Evolutionary conservation across 176 grass and related monocot genomes (phyloP), one percentile per base, ranked within the genome.

Genomic region (Bromus sterilis): DNA sequence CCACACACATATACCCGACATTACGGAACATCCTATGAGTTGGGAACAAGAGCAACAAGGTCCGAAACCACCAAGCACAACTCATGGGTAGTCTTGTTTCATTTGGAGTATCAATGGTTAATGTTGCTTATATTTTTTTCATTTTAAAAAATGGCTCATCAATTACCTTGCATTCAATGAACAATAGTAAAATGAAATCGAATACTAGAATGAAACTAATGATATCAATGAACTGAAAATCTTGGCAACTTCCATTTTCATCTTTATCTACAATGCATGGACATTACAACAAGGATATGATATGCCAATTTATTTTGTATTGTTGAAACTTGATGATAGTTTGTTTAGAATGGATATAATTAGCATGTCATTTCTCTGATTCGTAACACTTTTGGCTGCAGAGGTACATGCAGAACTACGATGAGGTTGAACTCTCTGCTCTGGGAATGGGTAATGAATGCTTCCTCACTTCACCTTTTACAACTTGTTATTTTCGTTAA

Each of bases 401-500:
- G 91, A 89, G 91, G 75, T 93, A 97, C 32, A 93, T 97, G 91
- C 94, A 93, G 67, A 92, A 91, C 70, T 86, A 97, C 21, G 83
- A 97, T 13, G 94, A 97, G 84, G 84, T 97, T 44, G 94, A 97
- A 80, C 73, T 97, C 10, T 93, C 94, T 65, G 94, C 89, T 49
- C 74, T 97, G 16, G 94, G 94, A 15, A 97, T 97, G 91, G 94
- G 94, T 97, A 93, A 92, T 68, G 59, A 93, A 89, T 75, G 59
- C 37, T 43, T 13, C 6, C 30, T 21, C 4, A 53, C 40, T 14
- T 80, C 9, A 20, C 46, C 9, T 29, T 74, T 75, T 62, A 63
- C 28, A 24, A 6, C 10, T 9, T 83, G 40, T 36, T 77, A 9
- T 64, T 25, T 75, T 76, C 11, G 3, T 64, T 35, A 20, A 12